phyloP scores from a whole-genome alignment of 1,139 yeast species.

The Lodderomyces pseudojiufengensis region DNA sequence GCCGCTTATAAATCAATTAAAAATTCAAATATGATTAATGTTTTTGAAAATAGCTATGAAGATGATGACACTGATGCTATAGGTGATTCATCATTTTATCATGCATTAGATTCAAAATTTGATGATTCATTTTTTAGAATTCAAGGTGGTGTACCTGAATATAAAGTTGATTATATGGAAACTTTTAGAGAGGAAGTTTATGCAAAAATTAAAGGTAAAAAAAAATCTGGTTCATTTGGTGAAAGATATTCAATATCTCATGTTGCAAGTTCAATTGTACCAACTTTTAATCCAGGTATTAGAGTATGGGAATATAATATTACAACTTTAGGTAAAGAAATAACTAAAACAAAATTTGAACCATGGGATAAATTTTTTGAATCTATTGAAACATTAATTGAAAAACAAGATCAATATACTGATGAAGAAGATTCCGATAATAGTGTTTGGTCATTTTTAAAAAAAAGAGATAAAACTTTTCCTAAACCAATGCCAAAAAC shows the following conservation, averaged over 20 bases:
- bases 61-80: conserved; percentile 16
- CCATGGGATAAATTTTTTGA: conserved; percentile 58
- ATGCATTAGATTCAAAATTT: conserved; percentile 14
- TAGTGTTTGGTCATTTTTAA: conserved; percentile 3
- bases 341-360: conserved; percentile 18
- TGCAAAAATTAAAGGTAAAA: conserved; percentile 41
- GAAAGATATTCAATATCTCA: conserved; percentile 70
- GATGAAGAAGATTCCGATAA: conserved; percentile 15
- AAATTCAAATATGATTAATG: background rate
- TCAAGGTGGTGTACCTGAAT: conserved; percentile 61
- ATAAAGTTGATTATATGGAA: conserved; percentile 62
- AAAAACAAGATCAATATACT: conserved; percentile 21
- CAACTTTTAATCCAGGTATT: conserved; percentile 80
- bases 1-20: conserved; percentile 58
- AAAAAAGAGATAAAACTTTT: conserved; percentile 55
- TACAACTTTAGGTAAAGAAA: conserved; percentile 40
- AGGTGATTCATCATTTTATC: conserved; percentile 16
- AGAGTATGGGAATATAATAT: conserved; percentile 84
- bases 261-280: conserved; percentile 73
- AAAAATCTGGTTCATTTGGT: conserved; percentile 41
- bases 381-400: conserved; percentile 36
- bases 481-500: conserved; percentile 62
- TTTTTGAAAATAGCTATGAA: conserved; percentile 7
- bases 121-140: conserved; percentile 22
- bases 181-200: conserved; percentile 50